A percentile compares a stretch with the other conserved stretches of the same genome.
Conservation (phyloP, 1,139 yeast species). For the Lodderomyces orthopsilosis region DNA sequence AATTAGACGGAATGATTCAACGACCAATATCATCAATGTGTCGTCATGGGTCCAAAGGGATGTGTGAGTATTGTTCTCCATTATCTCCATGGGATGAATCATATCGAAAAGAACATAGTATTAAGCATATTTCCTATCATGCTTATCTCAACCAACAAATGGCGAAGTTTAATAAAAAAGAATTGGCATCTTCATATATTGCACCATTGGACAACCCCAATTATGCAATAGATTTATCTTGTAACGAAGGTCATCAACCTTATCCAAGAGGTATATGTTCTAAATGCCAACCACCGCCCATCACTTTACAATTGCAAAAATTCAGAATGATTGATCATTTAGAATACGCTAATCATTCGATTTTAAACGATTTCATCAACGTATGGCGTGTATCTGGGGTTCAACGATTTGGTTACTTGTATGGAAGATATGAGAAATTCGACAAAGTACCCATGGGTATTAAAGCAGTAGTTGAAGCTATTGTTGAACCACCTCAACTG, state of each 20-base stretch:
- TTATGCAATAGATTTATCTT: slow-evolving; percentile 59
- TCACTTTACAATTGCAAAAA: slow-evolving; percentile 83
- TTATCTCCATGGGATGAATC: slow-evolving; percentile 90
- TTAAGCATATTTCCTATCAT: slow-evolving; percentile 88
- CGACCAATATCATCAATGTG: slow-evolving; percentile 67
- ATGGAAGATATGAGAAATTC: slow-evolving; percentile 77
- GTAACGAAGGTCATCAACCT: slow-evolving; percentile 82
- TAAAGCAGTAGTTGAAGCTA: slow-evolving; percentile 90
- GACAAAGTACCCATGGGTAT: slow-evolving; percentile 88
- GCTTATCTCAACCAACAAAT: slow-evolving; percentile 75
- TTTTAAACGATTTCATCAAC: slow-evolving; percentile 81
- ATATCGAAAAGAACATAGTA: slow-evolving; percentile 70
- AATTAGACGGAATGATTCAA: slow-evolving; percentile 67
- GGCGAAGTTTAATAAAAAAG: slow-evolving; percentile 63
- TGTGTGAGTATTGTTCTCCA: slow-evolving; percentile 98
- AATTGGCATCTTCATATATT: slow-evolving; percentile 63
- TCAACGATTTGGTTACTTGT: slow-evolving; percentile 82
- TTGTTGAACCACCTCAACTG: slow-evolving; percentile 88
- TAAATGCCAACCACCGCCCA: slow-evolving; percentile 96
- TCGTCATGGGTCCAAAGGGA: slow-evolving; percentile 87
- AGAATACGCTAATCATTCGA: slow-evolving; percentile 72
- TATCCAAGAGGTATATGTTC: slow-evolving; percentile 96
- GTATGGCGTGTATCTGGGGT: slow-evolving; percentile 87
- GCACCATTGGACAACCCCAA: slow-evolving; percentile 77
- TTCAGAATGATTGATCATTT: slow-evolving; percentile 98